Evolutionary conservation across 495 filamentous ascomycete species (phyloP).

Genomic region (Copromyces sp.): DNA sequence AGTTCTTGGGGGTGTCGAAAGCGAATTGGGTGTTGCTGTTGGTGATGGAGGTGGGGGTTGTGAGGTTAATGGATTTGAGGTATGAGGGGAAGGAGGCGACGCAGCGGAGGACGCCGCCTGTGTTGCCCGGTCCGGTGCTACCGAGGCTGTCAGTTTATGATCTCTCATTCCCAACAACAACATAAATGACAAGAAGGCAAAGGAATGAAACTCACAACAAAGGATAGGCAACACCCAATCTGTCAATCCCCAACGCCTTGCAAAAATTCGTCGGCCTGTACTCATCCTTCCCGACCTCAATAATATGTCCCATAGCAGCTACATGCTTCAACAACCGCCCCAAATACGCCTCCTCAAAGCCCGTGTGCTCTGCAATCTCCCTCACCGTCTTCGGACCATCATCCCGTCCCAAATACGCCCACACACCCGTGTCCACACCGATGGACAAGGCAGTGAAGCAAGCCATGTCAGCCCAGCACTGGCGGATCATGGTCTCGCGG

Average conservation of each 20-base stretch:
- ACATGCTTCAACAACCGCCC: constrained; percentile 34
- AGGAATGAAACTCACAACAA: not conserved
- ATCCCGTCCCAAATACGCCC: not conserved
- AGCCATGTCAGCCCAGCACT: constrained; percentile 17
- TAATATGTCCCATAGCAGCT: constrained; percentile 33
- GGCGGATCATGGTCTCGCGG: constrained; percentile 25
- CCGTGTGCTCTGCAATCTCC: not conserved
- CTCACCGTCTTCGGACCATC: not conserved
- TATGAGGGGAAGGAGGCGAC: constrained; percentile 9
- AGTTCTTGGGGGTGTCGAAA: constrained; percentile 6
- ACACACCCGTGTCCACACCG: constrained; percentile 3
- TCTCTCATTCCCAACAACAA: not conserved
- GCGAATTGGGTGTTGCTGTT: not conserved
- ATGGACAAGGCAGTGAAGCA: not conserved
- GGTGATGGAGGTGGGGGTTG: not conserved
- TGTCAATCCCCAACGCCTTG: constrained; percentile 18
- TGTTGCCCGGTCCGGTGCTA: not conserved
- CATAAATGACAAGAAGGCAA: not conserved
- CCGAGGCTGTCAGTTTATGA: not conserved
- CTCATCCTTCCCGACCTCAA: constrained; percentile 27
- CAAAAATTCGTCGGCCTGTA: constrained; percentile 35
- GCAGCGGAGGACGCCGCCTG: constrained; percentile 1
- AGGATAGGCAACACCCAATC: constrained; percentile 26
- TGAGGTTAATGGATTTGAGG: not conserved
- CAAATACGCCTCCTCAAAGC: not conserved